phyloP scores from a whole-genome alignment of 768 basidiomycete species.

The Crucibulum laeve region DNA sequence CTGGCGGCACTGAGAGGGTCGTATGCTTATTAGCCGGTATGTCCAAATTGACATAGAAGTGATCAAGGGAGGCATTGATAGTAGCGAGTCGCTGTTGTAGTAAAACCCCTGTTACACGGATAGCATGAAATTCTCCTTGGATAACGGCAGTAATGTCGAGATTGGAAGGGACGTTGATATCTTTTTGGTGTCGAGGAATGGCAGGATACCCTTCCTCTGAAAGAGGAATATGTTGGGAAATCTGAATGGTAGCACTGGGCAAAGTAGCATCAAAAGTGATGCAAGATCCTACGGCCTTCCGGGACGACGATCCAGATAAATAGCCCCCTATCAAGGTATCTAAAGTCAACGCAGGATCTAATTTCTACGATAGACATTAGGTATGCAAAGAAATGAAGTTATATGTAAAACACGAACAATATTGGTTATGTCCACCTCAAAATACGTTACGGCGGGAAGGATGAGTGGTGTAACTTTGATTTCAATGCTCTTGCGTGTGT shows the following conservation, averaged over 20 bases:
- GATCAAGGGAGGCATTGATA: constrained; percentile 16
- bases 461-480: constrained; percentile 55
- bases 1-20: constrained; percentile 13
- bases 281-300: constrained; percentile 11
- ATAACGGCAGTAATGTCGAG: constrained; percentile 27
- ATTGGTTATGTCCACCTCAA: constrained; percentile 44
- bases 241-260: constrained; percentile 31
- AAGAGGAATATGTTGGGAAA: constrained; percentile 44
- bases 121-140: constrained; percentile 13
- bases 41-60: constrained; percentile 17
- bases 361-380: constrained; percentile 15
- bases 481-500: constrained; percentile 29
- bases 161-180: constrained; percentile 15
- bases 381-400: neutral
- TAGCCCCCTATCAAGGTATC: constrained; percentile 39
- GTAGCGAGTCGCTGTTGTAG: constrained; percentile 9
- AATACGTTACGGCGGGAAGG: constrained; percentile 31
- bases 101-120: constrained; percentile 18
- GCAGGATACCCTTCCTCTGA: constrained; percentile 25
- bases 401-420: constrained; percentile 30
- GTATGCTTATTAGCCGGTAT: constrained; percentile 28
- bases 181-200: constrained; percentile 16
- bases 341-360: constrained; percentile 31
- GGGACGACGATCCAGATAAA: constrained; percentile 25
- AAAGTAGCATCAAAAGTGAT: constrained; percentile 38